Base-by-base conservation (phyloP, 106 monocot species). In the Narthecium ossifragum region DNA sequence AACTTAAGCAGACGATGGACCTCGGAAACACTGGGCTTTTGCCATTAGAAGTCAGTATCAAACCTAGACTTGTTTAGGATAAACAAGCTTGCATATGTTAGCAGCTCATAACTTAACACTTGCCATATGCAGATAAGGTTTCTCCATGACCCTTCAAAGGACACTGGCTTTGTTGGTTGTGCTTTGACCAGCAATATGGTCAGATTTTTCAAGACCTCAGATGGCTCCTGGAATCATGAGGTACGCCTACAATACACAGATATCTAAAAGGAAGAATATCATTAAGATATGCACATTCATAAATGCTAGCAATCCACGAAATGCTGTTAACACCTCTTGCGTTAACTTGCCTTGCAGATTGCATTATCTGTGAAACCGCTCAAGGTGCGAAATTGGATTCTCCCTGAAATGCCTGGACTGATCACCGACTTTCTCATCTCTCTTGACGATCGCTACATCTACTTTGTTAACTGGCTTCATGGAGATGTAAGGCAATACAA, bases 391-490 rank as follows among this genome's bases (percentile, higher is more conserved):
- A 96, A 86, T 78, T 96, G 94, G 94, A 85, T 96, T 63, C 78
- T 96, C 0, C 94, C 94, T 13, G 83, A 96, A 69, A 96, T 96
- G 94, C 94, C 94, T 18, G 90, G 94, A 28, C 55, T 96, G 43
- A 90, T 96, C 61, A 96, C 90, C 20, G 90, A 96, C 56, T 96
- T 96, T n/a, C 80, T 96, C 3, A 75, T 96, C 45, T 96, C 94
- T 13, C 83, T 96, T 1, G 94, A 96, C 46, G 94, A 96, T 20
- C 83, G 84, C 11, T 96, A 49, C 59, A 69, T 96, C 38, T 96
- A 96, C 68, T 96, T 96, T 57, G 83, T 84, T 26, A 96, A 96
- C 43, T 96, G 94, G 94, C 71, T 96, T 1, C 94, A 96, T 60
- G 94, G 94, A 0, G 94, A 96, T 61, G 66, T 96, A 10, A 75